Conservation (phyloP, 1,284 basidiomycete species). For the Cutaneotrichosporon daszewskae region DNA sequence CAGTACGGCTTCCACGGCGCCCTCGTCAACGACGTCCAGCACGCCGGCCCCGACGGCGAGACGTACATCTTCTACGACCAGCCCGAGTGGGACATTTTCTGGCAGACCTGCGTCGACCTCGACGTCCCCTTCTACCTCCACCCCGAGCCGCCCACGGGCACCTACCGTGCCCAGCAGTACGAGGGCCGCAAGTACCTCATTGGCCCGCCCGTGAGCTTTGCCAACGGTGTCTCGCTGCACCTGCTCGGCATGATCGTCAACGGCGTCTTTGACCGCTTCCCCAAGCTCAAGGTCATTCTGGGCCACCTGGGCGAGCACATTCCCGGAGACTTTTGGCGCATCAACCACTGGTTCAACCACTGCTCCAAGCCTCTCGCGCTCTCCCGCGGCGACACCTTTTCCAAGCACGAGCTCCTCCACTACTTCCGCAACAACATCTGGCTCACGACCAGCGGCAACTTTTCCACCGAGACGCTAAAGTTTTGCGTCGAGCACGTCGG, state of each 20-base stretch:
- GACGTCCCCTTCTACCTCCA: constrained; percentile 44
- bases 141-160: constrained; percentile 40
- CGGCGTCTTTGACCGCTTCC: constrained; percentile 43
- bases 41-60: constrained; percentile 22
- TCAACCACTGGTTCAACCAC: constrained; percentile 43
- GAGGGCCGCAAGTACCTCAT: constrained; percentile 36
- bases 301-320: constrained; percentile 44
- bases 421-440: constrained; percentile 23
- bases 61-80: constrained; percentile 29
- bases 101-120: constrained; percentile 37
- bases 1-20: constrained; percentile 29
- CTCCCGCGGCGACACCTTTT: constrained; percentile 24
- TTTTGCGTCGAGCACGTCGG: constrained; percentile 33
- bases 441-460: constrained; percentile 20
- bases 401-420: constrained; percentile 23
- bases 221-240: constrained; percentile 41
- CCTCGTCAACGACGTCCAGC: constrained; percentile 31
- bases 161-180: constrained; percentile 35
- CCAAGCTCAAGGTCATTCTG: constrained; percentile 44
- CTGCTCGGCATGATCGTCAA: constrained; percentile 42
- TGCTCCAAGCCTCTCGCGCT: constrained; percentile 16
- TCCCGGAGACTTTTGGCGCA: constrained; percentile 40
- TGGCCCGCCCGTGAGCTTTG: constrained; percentile 38
- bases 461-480: constrained; percentile 19
- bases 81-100: constrained; percentile 33